A percentile compares a stretch with the other conserved stretches of the same genome.
These are phyloP conservation scores for Kentomonas sorsogonicus DNA, from an alignment of 208 protist species.

Conservation along the genomic window DNA sequence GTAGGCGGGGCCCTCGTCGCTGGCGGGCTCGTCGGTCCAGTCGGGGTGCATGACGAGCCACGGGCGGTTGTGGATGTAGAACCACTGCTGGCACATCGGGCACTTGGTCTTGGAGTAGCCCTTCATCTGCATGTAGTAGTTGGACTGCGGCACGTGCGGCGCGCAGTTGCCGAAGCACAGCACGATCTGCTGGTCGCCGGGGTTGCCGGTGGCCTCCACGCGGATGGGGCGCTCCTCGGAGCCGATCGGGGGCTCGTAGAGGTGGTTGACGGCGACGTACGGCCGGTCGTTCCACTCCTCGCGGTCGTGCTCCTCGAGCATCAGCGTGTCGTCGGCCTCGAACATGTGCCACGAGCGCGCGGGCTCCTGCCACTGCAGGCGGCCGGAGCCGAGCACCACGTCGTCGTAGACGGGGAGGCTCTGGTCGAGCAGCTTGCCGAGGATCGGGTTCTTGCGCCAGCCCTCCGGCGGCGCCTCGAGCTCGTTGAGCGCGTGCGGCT, in stretches of 20 bases:
- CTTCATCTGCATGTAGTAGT: constrained; percentile 92
- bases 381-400: constrained; percentile 70
- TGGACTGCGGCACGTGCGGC: constrained; percentile 83
- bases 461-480: constrained; percentile 69
- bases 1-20: constrained; percentile 84
- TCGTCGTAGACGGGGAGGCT: constrained; percentile 83
- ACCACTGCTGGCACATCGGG: constrained; percentile 87
- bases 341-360: constrained; percentile 83
- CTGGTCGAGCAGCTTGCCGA: constrained; percentile 89
- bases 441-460: constrained; percentile 82
- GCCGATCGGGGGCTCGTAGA: constrained; percentile 86
- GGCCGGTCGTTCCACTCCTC: constrained; percentile 89
- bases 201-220: constrained; percentile 76
- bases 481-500: constrained; percentile 77
- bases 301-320: constrained; percentile 88
- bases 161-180: constrained; percentile 88
- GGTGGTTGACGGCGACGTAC: constrained; percentile 85
- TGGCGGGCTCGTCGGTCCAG: constrained; percentile 86
- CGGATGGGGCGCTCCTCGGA: constrained; percentile 85
- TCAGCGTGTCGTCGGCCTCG: constrained; percentile 85
- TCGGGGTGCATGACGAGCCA: constrained; percentile 90
- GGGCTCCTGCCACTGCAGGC: constrained; percentile 86
- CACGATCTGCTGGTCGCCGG: constrained; percentile 80
- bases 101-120: constrained; percentile 87
- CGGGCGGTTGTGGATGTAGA: constrained; percentile 87